Evolutionary conservation across 441 rosid genomes (phyloP).

Genomic region (Syzygium syzygioides): DNA sequence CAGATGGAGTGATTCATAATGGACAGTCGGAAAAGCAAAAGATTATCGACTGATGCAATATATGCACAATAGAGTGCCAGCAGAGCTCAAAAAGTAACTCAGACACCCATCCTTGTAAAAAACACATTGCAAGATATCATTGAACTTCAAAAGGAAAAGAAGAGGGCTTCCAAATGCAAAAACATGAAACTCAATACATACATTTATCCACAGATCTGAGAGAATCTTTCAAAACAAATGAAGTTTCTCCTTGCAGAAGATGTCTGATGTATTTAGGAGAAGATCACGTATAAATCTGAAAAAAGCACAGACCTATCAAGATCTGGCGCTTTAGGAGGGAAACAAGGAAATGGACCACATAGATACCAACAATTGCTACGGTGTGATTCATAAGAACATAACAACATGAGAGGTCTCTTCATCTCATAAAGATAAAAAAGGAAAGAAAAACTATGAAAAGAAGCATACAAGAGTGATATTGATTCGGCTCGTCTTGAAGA

Average conservation of each 20-base stretch:
- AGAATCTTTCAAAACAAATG: neutral
- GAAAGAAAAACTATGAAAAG: neutral
- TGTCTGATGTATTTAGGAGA: neutral
- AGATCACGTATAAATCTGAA: neutral
- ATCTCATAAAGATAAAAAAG: neutral
- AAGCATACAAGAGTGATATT: constrained; percentile 23
- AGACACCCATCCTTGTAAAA: neutral
- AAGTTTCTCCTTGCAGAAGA: neutral
- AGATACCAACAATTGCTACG: neutral
- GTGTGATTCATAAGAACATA: neutral
- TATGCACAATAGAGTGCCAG: neutral
- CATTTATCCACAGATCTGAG: neutral
- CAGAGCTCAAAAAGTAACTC: neutral
- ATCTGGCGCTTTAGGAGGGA: neutral
- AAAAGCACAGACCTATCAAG: neutral
- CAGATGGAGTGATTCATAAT: neutral
- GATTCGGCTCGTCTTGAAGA: constrained; percentile 14
- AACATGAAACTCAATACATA: neutral
- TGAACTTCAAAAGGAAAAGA: neutral
- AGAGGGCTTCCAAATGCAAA: neutral
- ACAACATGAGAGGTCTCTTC: neutral
- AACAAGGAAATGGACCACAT: neutral
- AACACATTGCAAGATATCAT: neutral
- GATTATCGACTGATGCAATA: neutral
- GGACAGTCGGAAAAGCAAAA: neutral